A percentile compares a stretch with the other conserved stretches of the same genome.
These are phyloP conservation scores for Xylariaceae sp. DNA, from an alignment of 2,329 filamentous ascomycete species.

Conservation along the genomic window DNA sequence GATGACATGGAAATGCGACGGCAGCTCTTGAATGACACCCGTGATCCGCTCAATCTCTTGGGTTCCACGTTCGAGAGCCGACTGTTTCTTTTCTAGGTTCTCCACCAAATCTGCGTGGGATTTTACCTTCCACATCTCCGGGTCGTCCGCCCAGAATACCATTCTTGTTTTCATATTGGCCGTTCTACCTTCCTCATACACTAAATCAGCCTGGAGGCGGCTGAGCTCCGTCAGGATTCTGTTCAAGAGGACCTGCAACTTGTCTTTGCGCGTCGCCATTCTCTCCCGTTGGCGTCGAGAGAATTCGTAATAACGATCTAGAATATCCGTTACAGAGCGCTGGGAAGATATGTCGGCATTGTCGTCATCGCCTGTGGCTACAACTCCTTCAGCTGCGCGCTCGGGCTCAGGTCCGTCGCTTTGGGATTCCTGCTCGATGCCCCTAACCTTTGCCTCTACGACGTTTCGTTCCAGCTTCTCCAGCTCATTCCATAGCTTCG, in stretches of 20 bases:
- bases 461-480: background rate
- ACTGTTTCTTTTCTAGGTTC: conserved; percentile 2
- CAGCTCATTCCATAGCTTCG: background rate
- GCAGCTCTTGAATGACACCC: background rate
- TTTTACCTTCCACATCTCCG: background rate
- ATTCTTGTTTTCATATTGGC: conserved; percentile 4
- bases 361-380: background rate
- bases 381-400: background rate
- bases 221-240: conserved; percentile 1
- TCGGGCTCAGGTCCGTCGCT: background rate
- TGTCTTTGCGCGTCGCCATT: conserved; percentile 6
- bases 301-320: conserved; percentile 3
- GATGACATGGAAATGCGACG: conserved; percentile 5
- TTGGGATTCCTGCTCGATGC: background rate
- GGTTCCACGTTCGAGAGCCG: background rate
- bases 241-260: conserved; percentile 6
- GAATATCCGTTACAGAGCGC: background rate
- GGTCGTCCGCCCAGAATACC: background rate
- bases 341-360: background rate
- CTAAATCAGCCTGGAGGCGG: conserved; percentile 8
- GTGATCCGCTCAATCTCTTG: conserved; percentile 3
- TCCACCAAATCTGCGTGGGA: background rate
- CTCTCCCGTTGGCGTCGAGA: conserved; percentile 6
- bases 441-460: background rate
- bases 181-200: conserved; percentile 3